Base-by-base conservation (phyloP, 2,329 filamentous ascomycete genomes). In the Neoascochyta sp. region DNA sequence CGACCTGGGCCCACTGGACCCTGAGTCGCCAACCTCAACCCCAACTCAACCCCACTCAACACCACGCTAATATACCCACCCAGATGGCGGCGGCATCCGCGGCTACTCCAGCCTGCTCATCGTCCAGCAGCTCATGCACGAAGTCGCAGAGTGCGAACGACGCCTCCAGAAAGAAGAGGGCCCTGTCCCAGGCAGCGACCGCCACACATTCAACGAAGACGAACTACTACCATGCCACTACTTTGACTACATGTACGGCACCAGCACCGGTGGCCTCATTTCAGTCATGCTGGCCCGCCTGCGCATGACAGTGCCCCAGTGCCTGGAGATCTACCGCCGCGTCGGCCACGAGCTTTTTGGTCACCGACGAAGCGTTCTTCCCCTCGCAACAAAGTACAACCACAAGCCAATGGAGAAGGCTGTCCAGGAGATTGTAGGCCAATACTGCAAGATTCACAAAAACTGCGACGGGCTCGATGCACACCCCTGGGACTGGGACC, bases 211-310 rank as follows among this genome's bases (percentile, higher is more conserved):
- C 34, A 50, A 58, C 26, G 64, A 68, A 37, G 57, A 67, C 25
- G 62, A 68, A 24, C 57, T 72, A 1, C 50, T 70, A 8, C 70
- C 69, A 34, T 71, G 68, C 35, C 67, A 73, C 39, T 73, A 73
- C 48, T 74, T 74, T 50, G 70, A 74, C 40, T 69, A 70, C 52
- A 72, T 73, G 60, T 72, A 70, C 32, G 70, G 70, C 13, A 73
- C 70, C 4, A 69, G 65, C 21, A 74, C 69, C 0, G 70, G 70
- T n/a, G 70, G 70, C 9, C 52, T 73, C 21, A 73, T 73, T 34
- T 67, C 69, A 2, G 70, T 69, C 2, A 69, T 73, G 58, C 63
- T 73, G 2, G 69, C 66, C 1, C 56, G 69, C 9, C 50, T 73
- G 24, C 68, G 69, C 4, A 72, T 72, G 69, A 67, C 64, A 1